phyloP scores from a whole-genome alignment of 257 asterid genomes.

The Pogostemon cablin region DNA sequence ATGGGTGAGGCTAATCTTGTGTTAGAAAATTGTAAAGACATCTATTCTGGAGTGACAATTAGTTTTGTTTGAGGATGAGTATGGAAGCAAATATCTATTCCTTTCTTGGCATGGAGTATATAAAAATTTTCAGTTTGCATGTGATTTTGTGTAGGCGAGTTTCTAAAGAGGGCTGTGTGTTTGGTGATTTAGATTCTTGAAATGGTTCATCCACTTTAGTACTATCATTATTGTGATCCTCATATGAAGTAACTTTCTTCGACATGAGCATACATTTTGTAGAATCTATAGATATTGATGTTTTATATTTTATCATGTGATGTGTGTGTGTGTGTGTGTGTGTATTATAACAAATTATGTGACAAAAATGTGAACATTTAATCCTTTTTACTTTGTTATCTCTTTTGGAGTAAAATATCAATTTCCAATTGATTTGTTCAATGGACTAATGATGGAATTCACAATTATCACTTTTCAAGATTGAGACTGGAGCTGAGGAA shows the following conservation, averaged over 20 bases:
- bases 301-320: not conserved
- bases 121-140: not conserved
- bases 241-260: constrained; percentile 6
- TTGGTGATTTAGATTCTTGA: not conserved
- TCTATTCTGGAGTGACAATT: not conserved
- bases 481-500: constrained; percentile 76
- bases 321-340: not conserved
- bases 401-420: constrained; percentile 11
- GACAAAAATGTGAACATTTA: not conserved
- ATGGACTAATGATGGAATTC: constrained; percentile 19
- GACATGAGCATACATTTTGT: not conserved
- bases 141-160: not conserved
- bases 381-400: constrained; percentile 1
- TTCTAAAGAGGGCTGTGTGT: not conserved
- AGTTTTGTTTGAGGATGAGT: not conserved
- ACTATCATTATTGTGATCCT: not conserved
- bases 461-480: constrained; percentile 47
- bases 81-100: not conserved
- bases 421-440: not conserved
- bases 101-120: not conserved
- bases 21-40: not conserved
- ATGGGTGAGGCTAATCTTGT: not conserved
- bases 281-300: not conserved
- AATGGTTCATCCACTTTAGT: not conserved
- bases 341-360: not conserved